phyloP scores from a whole-genome alignment of 2,329 filamentous ascomycete genomes.

The Verticillium dahliae region DNA sequence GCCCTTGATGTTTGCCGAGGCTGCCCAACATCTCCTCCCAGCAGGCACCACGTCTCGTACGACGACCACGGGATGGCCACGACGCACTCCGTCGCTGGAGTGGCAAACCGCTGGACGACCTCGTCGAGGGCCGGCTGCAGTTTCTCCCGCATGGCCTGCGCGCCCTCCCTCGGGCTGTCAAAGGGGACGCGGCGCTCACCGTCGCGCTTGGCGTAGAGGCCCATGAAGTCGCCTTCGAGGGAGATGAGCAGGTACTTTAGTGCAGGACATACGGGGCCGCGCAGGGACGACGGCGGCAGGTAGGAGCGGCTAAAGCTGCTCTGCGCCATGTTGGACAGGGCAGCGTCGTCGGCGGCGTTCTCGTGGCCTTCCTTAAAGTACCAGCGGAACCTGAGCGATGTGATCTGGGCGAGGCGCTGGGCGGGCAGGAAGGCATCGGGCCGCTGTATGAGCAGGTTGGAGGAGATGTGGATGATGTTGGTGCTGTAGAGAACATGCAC shows the following conservation, averaged over 20 bases:
- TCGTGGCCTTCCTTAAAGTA: not conserved
- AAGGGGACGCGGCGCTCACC: not conserved
- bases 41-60: not conserved
- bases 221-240: not conserved
- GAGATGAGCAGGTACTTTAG: not conserved
- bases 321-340: not conserved
- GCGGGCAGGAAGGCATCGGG: constrained; percentile 12
- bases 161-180: not conserved
- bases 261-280: not conserved
- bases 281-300: not conserved
- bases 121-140: not conserved
- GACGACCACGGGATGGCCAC: not conserved
- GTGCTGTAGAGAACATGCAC: constrained; percentile 18
- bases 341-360: not conserved
- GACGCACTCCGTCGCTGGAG: not conserved
- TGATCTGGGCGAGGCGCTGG: constrained; percentile 14
- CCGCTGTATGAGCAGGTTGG: constrained; percentile 12
- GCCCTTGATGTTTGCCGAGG: not conserved
- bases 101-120: not conserved
- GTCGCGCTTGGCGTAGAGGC: not conserved
- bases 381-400: constrained; percentile 17
- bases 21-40: not conserved
- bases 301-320: not conserved
- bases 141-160: not conserved
- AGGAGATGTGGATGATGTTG: constrained; percentile 19